Evolutionary conservation across 495 filamentous ascomycete genomes (phyloP), one percentile per base, ranked within the genome.

Genomic region (Tuber umbilicatum): DNA sequence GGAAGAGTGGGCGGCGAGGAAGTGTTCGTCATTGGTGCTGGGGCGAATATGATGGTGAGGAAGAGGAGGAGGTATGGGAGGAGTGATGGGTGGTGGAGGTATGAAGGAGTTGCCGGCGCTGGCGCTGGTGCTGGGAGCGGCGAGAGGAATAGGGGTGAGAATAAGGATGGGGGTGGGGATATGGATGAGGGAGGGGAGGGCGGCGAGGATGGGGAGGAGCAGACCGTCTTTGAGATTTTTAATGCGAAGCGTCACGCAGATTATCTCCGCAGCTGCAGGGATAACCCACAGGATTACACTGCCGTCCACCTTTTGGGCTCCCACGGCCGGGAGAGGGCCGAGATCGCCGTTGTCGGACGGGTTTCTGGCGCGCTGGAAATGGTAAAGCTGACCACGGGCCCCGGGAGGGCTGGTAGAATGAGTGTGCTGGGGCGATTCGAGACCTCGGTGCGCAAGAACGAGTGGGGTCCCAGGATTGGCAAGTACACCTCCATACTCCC

Each of bases 61-160:
- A 60, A 14, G 50, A 60, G n/a, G n/a, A 60, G 23, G 50, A 60
- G 50, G 50, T n/a, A 60, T 60, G 50, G 50, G 50, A 27, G n/a
- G 50, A 27, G 23, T 27, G 50, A 60, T 60, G 50, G n/a, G 50
- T 60, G 50, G 50, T 60, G 50, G 50, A 60, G 50, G 50, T 60
- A 60, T 27, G 50, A 60, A 2, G n/a, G 50, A 14, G 50, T 27
- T 55, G 47, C 21, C 39, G 39, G 39, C 7, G 39, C 39, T 2
- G 39, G 39, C 5, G 17, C 45, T 47, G 45, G 5, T 23, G 45
- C 45, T 47, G 45, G 19, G 17, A 23, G 45, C 17, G 45, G 45
- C 5, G 19, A 23, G 19, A 23, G 6, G 47, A 23, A 55, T 55
- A 55, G 3, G 23, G 21, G 3, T 27, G 2, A 3, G 23, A 23